Conservation (phyloP, 306 rosid genomes). For the Dalbergia oliveri region DNA sequence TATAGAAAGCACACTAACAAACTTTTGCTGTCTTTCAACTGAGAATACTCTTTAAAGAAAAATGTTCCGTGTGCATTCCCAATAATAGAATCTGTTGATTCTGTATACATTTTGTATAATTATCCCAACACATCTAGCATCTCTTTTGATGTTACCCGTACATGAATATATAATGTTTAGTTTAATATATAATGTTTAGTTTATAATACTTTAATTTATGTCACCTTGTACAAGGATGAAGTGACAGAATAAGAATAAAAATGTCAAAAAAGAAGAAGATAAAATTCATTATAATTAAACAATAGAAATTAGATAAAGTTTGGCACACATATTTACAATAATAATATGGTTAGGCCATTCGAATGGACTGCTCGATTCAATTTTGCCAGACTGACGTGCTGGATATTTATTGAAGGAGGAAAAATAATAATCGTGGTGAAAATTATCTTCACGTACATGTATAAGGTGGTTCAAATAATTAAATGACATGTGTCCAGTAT, state of each 20-base stretch:
- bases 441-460: no score
- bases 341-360: no score
- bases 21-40: not conserved
- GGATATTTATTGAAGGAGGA: no score
- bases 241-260: not conserved
- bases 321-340: no score
- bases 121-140: not conserved
- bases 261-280: not conserved
- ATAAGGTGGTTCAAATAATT: no score
- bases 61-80: not conserved
- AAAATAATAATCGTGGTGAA: no score
- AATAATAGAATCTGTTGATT: conserved; percentile 1
- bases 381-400: no score
- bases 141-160: conserved; percentile 25
- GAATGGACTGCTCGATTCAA: no score
- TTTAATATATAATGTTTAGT: not conserved
- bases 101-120: conserved; percentile 9
- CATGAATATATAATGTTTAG: not conserved
- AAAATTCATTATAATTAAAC: not conserved
- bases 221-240: not conserved
- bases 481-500: no score
- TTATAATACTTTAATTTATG: not conserved
- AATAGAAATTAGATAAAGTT: not conserved
- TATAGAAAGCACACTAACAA: not conserved
- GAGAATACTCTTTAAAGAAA: not conserved